Evolutionary conservation across 169 alveolate species (phyloP), one percentile per base, ranked within the genome.

Genomic region (Amoebophrya sp.): DNA sequence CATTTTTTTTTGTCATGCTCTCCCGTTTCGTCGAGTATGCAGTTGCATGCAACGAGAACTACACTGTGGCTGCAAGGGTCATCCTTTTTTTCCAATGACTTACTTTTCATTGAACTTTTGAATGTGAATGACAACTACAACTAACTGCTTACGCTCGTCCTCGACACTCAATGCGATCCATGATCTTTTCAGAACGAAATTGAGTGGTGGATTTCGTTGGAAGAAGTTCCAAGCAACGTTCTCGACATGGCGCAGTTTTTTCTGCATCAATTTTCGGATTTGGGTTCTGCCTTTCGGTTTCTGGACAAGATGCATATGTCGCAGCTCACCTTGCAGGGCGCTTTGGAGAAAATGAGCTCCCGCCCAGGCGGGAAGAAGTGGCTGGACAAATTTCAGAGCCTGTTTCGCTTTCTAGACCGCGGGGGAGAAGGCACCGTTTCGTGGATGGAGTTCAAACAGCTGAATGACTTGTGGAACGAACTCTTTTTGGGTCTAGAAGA

Each of bases 141-240:
- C n/a, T n/a, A n/a, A n/a, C n/a, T n/a, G n/a, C n/a, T n/a, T n/a
- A n/a, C n/a, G n/a, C n/a, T n/a, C n/a, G n/a, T n/a, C n/a, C n/a
- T n/a, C n/a, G n/a, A n/a, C n/a, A n/a, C n/a, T n/a, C n/a, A n/a
- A n/a, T n/a, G n/a, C n/a, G n/a, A n/a, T n/a, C n/a, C n/a, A n/a
- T n/a, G n/a, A 47, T 18, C 65, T 47, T 18, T 18, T 47, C 83
- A 65, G 83, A 18, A 1, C 83, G 83, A 65, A 36, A 65, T 65
- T 36, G 83, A 65, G 83, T 65, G 83, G 83, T 65, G 83, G 83
- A 65, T 65, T 18, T 65, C 83, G 33, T 26, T 65, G 36, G 83
- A 65, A 26, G 83, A 65, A 26, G 83, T 65, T 29, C 83, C 83
- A 29, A 36, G 36, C 33, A 36, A 26, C 36, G 83, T 65, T 65